These are phyloP conservation scores for Pisolithus sp. DNA, from an alignment of 768 basidiomycete species.

Conservation along the genomic window DNA sequence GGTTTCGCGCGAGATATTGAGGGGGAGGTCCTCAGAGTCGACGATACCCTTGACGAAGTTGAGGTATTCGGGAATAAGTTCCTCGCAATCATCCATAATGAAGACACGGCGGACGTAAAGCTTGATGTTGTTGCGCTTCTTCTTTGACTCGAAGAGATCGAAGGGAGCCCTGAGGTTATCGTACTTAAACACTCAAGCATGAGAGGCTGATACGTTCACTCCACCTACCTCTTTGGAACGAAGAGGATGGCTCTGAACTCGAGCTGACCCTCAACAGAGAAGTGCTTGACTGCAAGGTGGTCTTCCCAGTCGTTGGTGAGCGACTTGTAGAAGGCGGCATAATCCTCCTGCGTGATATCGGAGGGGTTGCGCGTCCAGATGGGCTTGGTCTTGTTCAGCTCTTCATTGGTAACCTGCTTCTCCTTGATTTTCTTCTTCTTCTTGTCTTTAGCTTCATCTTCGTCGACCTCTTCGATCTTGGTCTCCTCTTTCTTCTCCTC, in stretches of 20 bases:
- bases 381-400: slow-evolving; percentile 99
- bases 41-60: slow-evolving; percentile 99
- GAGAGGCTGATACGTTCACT: neutral
- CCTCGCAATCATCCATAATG: slow-evolving; percentile 99
- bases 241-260: slow-evolving; percentile 99
- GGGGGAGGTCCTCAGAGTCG: slow-evolving; percentile 98
- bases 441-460: slow-evolving; percentile 84
- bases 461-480: slow-evolving; percentile 76
- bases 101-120: slow-evolving; percentile 99
- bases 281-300: slow-evolving; percentile 98
- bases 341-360: slow-evolving; percentile 92
- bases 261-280: slow-evolving; percentile 99
- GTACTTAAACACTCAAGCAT: slow-evolving; percentile 1
- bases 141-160: slow-evolving; percentile 99
- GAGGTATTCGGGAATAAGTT: slow-evolving; percentile 98
- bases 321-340: slow-evolving; percentile 97
- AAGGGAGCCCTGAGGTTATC: slow-evolving; percentile 72
- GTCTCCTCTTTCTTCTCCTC: slow-evolving; percentile 66
- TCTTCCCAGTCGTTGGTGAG: slow-evolving; percentile 99
- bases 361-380: slow-evolving; percentile 98
- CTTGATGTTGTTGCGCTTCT: slow-evolving; percentile 99
- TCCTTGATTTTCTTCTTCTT: slow-evolving; percentile 95
- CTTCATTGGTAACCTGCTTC: slow-evolving; percentile 81
- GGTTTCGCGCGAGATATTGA: slow-evolving; percentile 99
- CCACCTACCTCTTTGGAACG: slow-evolving; percentile 84